phyloP scores from a whole-genome alignment of 2,329 filamentous ascomycete species.

The Aspergillus spinulosporus region DNA sequence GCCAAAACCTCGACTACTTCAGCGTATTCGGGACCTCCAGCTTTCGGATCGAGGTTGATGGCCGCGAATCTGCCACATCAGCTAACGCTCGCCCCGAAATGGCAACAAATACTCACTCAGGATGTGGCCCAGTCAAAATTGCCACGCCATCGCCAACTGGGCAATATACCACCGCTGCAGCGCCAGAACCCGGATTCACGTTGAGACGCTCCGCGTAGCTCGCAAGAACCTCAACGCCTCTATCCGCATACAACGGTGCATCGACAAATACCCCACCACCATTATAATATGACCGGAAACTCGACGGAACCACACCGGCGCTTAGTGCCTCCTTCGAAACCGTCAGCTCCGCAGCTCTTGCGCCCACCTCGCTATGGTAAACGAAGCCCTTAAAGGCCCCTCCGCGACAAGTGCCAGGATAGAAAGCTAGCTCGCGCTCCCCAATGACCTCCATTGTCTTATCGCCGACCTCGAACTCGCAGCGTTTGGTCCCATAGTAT shows the following conservation, averaged over 20 bases:
- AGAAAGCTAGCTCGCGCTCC: slow-evolving; percentile 81
- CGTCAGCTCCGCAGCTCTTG: slow-evolving; percentile 67
- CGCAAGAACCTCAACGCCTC: slow-evolving; percentile 77
- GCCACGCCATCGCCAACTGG: slow-evolving; percentile 77
- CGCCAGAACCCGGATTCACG: slow-evolving; percentile 71
- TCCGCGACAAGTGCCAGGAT: slow-evolving; percentile 80
- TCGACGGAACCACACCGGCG: slow-evolving; percentile 55
- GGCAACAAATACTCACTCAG: slow-evolving; percentile 64
- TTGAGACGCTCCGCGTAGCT: slow-evolving; percentile 72
- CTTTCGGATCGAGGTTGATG: slow-evolving; percentile 69
- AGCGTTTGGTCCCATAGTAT: slow-evolving; percentile 79
- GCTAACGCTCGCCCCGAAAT: background rate
- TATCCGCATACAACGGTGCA: slow-evolving; percentile 60
- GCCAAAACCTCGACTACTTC: slow-evolving; percentile 67
- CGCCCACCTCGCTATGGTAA: slow-evolving; percentile 84
- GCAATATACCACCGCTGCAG: slow-evolving; percentile 80
- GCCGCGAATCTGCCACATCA: slow-evolving; percentile 70
- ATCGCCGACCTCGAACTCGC: slow-evolving; percentile 91
- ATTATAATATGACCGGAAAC: slow-evolving; percentile 83
- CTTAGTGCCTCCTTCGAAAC: slow-evolving; percentile 63
- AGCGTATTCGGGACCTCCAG: slow-evolving; percentile 67
- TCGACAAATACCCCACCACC: slow-evolving; percentile 92
- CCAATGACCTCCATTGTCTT: slow-evolving; percentile 80
- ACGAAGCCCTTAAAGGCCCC: slow-evolving; percentile 86
- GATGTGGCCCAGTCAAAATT: slow-evolving; percentile 83